Percentiles rank a stretch among this genome's conserved stretches.
These are phyloP conservation scores for Epichloe gansuensis DNA, from an alignment of 2,329 filamentous ascomycete genomes.

Conservation along the genomic window DNA sequence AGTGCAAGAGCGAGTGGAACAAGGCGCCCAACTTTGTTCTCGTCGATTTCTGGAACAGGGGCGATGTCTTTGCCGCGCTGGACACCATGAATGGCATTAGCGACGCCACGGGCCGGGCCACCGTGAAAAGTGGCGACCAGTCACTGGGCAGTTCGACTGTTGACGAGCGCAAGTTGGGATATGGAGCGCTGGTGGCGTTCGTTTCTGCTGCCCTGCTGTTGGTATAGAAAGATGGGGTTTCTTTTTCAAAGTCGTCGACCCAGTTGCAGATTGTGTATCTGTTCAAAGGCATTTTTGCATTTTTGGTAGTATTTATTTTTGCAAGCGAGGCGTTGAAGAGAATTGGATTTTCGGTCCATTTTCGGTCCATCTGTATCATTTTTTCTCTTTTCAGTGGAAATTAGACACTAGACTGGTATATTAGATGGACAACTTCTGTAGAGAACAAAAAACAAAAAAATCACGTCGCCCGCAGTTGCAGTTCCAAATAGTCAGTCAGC, in stretches of 20 bases:
- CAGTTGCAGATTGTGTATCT: too few species aligned
- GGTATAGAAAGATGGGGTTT: slow-evolving; percentile 10
- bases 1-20: slow-evolving; percentile 48
- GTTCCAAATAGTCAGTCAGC: too few species aligned
- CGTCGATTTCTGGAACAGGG: slow-evolving; percentile 70
- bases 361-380: neutral
- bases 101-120: slow-evolving; percentile 23
- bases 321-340: neutral
- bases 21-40: slow-evolving; percentile 58
- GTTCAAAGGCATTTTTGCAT: slow-evolving; percentile 5
- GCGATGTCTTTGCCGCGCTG: slow-evolving; percentile 55
- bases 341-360: too few species aligned
- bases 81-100: slow-evolving; percentile 53
- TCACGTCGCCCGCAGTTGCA: too few species aligned
- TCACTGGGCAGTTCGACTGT: slow-evolving; percentile 9
- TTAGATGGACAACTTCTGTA: too few species aligned
- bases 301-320: neutral
- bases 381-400: neutral
- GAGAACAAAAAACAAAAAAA: too few species aligned
- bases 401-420: too few species aligned
- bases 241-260: neutral
- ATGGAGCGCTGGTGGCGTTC: slow-evolving; percentile 31
- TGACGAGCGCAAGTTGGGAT: slow-evolving; percentile 14
- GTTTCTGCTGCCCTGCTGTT: slow-evolving; percentile 29
- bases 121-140: slow-evolving; percentile 1